Conservation (phyloP, 352 stramenopile species). For the Pythium grandisporangium region DNA sequence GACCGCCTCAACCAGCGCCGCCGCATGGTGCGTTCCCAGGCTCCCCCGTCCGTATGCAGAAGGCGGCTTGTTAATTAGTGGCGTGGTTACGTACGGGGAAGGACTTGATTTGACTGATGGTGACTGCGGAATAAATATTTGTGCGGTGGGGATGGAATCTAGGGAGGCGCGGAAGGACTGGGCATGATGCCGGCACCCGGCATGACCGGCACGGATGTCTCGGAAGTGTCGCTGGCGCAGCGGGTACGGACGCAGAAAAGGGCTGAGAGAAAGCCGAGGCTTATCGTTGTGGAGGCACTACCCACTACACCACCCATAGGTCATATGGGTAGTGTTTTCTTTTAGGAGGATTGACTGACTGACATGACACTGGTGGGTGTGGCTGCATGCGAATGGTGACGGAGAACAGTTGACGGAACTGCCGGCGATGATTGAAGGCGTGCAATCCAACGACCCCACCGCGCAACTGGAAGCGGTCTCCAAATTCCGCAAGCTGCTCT, state of each 20-base stretch:
- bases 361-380: no score
- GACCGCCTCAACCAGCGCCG: constrained; percentile 72
- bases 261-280: no score
- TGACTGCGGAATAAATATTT: no score
- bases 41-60: no score
- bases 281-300: no score
- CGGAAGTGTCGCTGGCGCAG: constrained; percentile 42
- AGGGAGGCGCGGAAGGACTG: constrained; percentile 13
- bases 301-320: no score
- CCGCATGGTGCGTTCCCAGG: constrained; percentile 43
- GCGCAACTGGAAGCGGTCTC: constrained; percentile 95
- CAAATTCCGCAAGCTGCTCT: constrained; percentile 98
- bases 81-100: no score
- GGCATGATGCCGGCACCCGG: constrained; percentile 14
- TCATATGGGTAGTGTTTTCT: no score
- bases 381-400: no score
- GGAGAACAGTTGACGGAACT: constrained; percentile 87
- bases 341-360: no score
- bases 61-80: no score
- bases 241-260: constrained; percentile 40
- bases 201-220: constrained; percentile 16
- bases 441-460: constrained; percentile 87
- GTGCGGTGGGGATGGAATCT: constrained; percentile 8
- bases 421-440: constrained; percentile 90
- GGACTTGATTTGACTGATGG: no score